Percentiles rank a stretch among this genome's conserved stretches.
phyloP scores from a whole-genome alignment of 2,329 filamentous ascomycete genomes.

The Verticillium klebahnii region DNA sequence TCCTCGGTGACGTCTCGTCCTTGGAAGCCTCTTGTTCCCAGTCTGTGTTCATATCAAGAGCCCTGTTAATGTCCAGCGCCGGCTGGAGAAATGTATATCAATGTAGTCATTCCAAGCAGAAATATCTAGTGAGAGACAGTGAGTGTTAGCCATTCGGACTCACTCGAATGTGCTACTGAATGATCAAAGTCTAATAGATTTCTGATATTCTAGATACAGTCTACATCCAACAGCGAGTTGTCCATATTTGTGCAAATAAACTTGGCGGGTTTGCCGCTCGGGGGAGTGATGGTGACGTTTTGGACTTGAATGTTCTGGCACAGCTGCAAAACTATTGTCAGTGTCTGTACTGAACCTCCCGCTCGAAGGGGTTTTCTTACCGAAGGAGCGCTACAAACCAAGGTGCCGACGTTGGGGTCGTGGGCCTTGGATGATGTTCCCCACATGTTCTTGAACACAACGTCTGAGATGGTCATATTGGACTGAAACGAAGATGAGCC shows the following conservation, averaged over 20 bases:
- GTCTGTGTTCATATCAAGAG: no score
- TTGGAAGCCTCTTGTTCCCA: no score
- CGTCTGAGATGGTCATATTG: conserved; percentile 11
- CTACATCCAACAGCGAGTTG: conserved; percentile 7
- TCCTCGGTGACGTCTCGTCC: no score
- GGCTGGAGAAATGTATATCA: background rate
- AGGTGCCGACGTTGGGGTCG: conserved; percentile 10
- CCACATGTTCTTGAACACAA: conserved; percentile 13
- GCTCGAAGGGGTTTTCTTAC: background rate
- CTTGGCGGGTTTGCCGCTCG: conserved; percentile 8
- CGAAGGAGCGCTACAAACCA: conserved; percentile 11
- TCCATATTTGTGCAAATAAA: conserved; percentile 11
- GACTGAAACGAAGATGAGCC: background rate
- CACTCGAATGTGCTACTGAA: background rate
- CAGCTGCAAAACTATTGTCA: background rate
- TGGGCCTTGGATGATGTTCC: conserved; percentile 10
- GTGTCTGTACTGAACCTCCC: no score
- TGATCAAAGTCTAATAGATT: background rate
- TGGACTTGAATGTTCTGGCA: conserved; percentile 11
- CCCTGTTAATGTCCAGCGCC: no score
- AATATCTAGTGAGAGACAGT: no score
- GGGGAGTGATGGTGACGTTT: conserved; percentile 9
- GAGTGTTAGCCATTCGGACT: no score
- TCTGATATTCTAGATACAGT: background rate
- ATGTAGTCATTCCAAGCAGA: no score